Base-by-base conservation (phyloP, 208 protist genomes). In the Leishmania aethiopica region DNA sequence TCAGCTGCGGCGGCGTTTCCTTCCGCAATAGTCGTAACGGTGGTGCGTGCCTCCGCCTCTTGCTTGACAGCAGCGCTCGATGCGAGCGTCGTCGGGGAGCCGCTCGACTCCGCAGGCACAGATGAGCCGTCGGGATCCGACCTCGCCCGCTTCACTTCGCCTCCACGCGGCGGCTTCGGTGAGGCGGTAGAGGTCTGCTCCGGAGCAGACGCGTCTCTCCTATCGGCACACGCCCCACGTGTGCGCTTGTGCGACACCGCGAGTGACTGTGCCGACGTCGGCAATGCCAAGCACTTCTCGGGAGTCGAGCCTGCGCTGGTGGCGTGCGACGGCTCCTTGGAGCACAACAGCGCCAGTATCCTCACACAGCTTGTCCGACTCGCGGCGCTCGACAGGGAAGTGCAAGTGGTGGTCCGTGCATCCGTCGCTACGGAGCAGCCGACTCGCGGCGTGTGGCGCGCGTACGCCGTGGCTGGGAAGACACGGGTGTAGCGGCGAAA, bases 391-490 rank as follows among this genome's bases (percentile, higher is more conserved):
- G 80, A 42, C 6, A 64, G 66, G 25, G 69, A n/a, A 1, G 59
- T 77, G 37, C 77, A 28, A 17, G 66, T 13, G 35, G 49, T 59
- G 0, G 64, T 17, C 55, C 64, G 79, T 2, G 59, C 13, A 45
- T 81, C 75, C 22, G 77, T 74, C 51, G 75, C 55, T 11, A 81
- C 55, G 7, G 86, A 82, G 75, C 86, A 84, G 70, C 88, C 81
- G 25, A 81, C 81, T 37, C 81, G 72, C 42, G 87, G 69, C 17
- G 88, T 84, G 75, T 91, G 87, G 35, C 74, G 75, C 6, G 83
- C 84, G 71, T 86, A 93, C 47, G 87, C 87, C 49, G 89, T 62
- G 19, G 71, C 47, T 11, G 90, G 90, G 28, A 91, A 88, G 35
- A 89, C 72, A 17, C 88, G 84, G 13, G 75, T 77, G 74, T 71